These are phyloP conservation scores for Pogostemon cablin DNA, from an alignment of 257 asterid genomes.

Conservation along the genomic window DNA sequence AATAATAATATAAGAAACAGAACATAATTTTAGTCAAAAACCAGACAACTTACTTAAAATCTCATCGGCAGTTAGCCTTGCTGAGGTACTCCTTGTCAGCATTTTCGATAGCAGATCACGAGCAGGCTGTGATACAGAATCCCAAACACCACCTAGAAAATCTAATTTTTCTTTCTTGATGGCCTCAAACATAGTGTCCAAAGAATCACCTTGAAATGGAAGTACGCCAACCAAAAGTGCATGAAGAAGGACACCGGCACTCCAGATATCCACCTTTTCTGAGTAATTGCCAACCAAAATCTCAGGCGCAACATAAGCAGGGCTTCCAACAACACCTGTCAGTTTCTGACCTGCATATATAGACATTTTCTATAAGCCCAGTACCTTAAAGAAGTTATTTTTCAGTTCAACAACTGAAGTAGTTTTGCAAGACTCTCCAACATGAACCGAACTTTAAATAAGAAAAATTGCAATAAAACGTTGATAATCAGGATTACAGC, in stretches of 20 bases:
- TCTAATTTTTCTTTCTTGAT: slow-evolving; percentile 70
- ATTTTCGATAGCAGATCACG: slow-evolving; percentile 73
- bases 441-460: not conserved
- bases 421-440: not conserved
- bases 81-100: slow-evolving; percentile 61
- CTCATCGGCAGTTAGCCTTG: slow-evolving; percentile 67
- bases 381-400: not conserved
- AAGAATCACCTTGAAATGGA: slow-evolving; percentile 77
- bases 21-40: not conserved
- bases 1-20: not conserved
- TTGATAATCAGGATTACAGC: not conserved
- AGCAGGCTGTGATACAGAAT: slow-evolving; percentile 68
- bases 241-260: slow-evolving; percentile 88
- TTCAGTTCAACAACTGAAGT: not conserved
- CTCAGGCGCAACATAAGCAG: slow-evolving; percentile 94
- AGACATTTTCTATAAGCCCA: slow-evolving; percentile 20
- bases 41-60: slow-evolving; percentile 68
- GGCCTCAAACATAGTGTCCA: slow-evolving; percentile 73
- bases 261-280: slow-evolving; percentile 86
- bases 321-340: slow-evolving; percentile 84
- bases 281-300: slow-evolving; percentile 82
- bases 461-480: not conserved
- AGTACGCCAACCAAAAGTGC: slow-evolving; percentile 80
- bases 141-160: slow-evolving; percentile 67
- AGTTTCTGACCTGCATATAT: slow-evolving; percentile 67